These are phyloP conservation scores for Fusarium verticillioides DNA, from an alignment of 2,329 filamentous ascomycete genomes.

Conservation along the genomic window DNA sequence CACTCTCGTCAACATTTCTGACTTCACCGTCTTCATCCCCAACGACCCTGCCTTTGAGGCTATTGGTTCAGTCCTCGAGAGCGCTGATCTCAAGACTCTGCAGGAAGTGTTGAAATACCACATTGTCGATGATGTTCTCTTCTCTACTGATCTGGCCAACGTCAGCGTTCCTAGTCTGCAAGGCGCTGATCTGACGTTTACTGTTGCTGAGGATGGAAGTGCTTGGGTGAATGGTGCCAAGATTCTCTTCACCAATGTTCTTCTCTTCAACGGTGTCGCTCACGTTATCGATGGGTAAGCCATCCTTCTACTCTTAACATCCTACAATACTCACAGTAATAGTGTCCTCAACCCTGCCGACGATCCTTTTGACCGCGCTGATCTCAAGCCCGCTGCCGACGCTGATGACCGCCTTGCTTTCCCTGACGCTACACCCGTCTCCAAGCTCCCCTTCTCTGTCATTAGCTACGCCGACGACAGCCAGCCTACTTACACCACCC, in stretches of 20 bases:
- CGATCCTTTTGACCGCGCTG: slow-evolving; percentile 39
- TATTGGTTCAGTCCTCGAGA: slow-evolving; percentile 45
- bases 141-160: slow-evolving; percentile 45
- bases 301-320: rapidly evolving
- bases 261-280: slow-evolving; percentile 49
- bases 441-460: slow-evolving; percentile 42
- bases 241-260: slow-evolving; percentile 46
- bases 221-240: slow-evolving; percentile 48
- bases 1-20: slow-evolving; percentile 43
- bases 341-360: slow-evolving; percentile 44
- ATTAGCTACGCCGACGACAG: slow-evolving; percentile 39
- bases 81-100: slow-evolving; percentile 39
- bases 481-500: slow-evolving; percentile 42
- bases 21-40: slow-evolving; percentile 48
- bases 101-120: slow-evolving; percentile 47
- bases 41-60: slow-evolving; percentile 44
- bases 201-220: slow-evolving; percentile 45
- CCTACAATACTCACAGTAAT: background rate
- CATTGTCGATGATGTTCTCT: slow-evolving; percentile 47
- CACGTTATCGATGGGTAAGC: slow-evolving; percentile 48
- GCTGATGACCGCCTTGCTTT: slow-evolving; percentile 45
- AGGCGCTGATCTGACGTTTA: slow-evolving; percentile 43
- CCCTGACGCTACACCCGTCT: slow-evolving; percentile 39
- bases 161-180: slow-evolving; percentile 41
- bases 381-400: slow-evolving; percentile 36